phyloP scores from a whole-genome alignment of 306 rosid species.

The Mucuna pruriens region DNA sequence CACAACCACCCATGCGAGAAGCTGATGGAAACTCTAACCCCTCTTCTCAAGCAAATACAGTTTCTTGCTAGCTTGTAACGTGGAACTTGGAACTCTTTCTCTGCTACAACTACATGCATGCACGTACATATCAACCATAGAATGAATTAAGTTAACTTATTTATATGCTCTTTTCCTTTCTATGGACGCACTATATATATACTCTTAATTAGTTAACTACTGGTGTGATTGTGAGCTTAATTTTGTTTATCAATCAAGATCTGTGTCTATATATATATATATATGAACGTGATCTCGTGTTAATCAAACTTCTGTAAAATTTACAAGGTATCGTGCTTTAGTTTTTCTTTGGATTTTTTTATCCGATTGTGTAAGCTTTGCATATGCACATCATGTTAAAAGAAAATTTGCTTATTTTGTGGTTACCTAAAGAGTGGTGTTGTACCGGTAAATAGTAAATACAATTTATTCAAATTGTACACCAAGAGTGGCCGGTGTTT shows the following conservation, averaged over 20 bases:
- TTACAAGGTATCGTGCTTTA: background rate
- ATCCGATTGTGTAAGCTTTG: background rate
- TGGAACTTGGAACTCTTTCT: background rate
- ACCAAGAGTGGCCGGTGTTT: background rate
- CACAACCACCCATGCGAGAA: constrained; percentile 94
- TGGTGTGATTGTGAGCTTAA: background rate
- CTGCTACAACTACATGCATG: background rate
- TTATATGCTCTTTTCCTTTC: background rate
- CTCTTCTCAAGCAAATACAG: constrained; percentile 86
- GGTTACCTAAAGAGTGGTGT: background rate
- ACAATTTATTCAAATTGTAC: background rate
- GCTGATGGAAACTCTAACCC: constrained; percentile 93
- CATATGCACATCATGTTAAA: background rate
- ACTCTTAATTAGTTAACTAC: background rate
- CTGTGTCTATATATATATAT: background rate
- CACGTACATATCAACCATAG: background rate
- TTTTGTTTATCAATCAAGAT: constrained; percentile 15
- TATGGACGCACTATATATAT: background rate
- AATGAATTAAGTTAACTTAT: background rate
- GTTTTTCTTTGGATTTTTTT: background rate
- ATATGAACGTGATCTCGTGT: background rate
- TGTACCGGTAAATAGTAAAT: background rate
- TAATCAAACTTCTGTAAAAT: background rate
- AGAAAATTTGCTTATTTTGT: background rate
- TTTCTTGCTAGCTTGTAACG: constrained; percentile 68